These are phyloP conservation scores for Naganishia albida DNA, from an alignment of 1,284 basidiomycete species.

Conservation along the genomic window DNA sequence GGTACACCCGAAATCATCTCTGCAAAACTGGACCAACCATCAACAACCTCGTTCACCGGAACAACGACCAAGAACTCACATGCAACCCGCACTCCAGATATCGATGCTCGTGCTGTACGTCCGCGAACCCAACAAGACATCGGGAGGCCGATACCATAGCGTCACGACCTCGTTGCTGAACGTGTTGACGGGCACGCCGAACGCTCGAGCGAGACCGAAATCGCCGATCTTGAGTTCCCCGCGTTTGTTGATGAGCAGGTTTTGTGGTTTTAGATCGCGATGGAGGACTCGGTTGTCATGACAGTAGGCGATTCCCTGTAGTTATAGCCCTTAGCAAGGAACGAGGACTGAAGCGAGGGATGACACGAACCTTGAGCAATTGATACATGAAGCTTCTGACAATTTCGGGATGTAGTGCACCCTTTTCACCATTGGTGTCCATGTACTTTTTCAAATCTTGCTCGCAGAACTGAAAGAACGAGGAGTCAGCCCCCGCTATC, in stretches of 20 bases:
- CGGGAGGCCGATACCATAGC: slow-evolving; percentile 96
- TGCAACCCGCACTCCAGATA: slow-evolving; percentile 92
- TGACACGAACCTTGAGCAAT: slow-evolving; percentile 43
- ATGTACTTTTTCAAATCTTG: slow-evolving; percentile 92
- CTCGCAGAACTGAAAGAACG: slow-evolving; percentile 47
- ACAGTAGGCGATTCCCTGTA: slow-evolving; percentile 85
- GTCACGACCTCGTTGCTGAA: slow-evolving; percentile 99
- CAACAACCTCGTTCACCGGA: neutral
- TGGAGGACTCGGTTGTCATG: slow-evolving; percentile 96
- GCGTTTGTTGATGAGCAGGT: slow-evolving; percentile 86
- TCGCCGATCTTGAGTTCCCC: slow-evolving; percentile 94
- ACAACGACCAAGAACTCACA: slow-evolving; percentile 41
- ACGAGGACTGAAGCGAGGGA: slow-evolving; percentile 36
- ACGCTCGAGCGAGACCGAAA: slow-evolving; percentile 93
- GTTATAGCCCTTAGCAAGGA: slow-evolving; percentile 60
- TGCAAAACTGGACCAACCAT: slow-evolving; percentile 42
- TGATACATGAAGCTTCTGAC: slow-evolving; percentile 65
- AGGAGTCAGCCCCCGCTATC: neutral
- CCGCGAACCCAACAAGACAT: slow-evolving; percentile 90
- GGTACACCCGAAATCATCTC: slow-evolving; percentile 89
- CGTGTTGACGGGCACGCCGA: slow-evolving; percentile 95
- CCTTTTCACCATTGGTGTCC: slow-evolving; percentile 76
- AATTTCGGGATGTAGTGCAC: slow-evolving; percentile 67
- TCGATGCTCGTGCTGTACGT: slow-evolving; percentile 97
- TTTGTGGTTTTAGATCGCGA: slow-evolving; percentile 96